These are phyloP conservation scores for Fusarium tanahbumbuense DNA, from an alignment of 2,329 filamentous ascomycete genomes.

Conservation along the genomic window DNA sequence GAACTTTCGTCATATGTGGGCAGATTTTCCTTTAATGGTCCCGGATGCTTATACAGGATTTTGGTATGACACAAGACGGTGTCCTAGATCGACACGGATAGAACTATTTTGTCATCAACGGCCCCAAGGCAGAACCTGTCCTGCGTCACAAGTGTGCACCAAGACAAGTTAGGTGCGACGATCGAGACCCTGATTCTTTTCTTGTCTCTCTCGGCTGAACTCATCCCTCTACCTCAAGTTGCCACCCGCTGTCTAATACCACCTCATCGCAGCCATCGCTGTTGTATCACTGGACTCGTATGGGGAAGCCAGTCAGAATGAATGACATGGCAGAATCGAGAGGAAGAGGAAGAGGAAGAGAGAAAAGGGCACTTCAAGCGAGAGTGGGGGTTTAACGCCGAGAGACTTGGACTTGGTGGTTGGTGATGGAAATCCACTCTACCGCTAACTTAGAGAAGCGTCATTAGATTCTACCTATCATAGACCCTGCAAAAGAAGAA, in stretches of 20 bases:
- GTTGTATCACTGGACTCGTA: background rate
- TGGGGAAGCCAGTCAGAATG: background rate
- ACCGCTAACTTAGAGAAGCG: conserved; percentile 11
- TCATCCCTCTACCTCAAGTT: conserved; percentile 7
- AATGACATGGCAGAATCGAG: background rate
- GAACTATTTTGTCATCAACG: conserved; percentile 11
- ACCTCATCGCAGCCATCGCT: conserved; percentile 12
- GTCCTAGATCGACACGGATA: conserved; percentile 10
- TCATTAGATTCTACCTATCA: conserved; percentile 31
- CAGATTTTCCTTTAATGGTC: background rate
- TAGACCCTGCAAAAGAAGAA: conserved; percentile 16
- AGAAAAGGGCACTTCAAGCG: conserved; percentile 17
- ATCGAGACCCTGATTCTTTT: conserved; percentile 29
- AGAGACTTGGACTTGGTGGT: conserved; percentile 6
- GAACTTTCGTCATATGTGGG: conserved; percentile 3
- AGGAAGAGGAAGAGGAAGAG: background rate
- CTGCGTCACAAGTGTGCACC: conserved; percentile 34
- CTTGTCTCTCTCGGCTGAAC: background rate
- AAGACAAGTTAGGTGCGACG: conserved; percentile 7
- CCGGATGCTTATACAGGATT: conserved; percentile 2
- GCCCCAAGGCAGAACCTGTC: conserved; percentile 26
- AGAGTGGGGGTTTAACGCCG: conserved; percentile 5
- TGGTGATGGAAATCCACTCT: conserved; percentile 22
- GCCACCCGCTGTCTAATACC: conserved; percentile 24
- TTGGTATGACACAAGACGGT: conserved; percentile 3